Evolutionary conservation across 1,284 basidiomycete genomes (phyloP), one percentile per base, ranked within the genome.

Genomic region (Ceratobasidium theobromae): DNA sequence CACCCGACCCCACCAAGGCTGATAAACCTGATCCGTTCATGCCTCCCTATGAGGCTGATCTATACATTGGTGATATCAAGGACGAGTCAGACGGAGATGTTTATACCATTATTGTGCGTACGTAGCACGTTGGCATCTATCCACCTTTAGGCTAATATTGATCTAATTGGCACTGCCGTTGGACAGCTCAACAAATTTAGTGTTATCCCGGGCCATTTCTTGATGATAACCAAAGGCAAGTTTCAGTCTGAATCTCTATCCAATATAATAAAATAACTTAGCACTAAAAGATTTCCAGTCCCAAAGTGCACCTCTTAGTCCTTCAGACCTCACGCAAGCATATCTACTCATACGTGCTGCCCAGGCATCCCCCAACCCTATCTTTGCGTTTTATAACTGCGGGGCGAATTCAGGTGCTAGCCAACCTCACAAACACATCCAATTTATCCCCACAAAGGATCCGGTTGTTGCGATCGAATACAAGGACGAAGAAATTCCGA

Each of bases 351-450:
- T 96, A 1, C 76, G 82, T 4, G 87, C 91, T 2, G 89, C 86
- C 14, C 81, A 81, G 41, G 84, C 84, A 72, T 78, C 79, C 2
- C 83, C 83, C 8, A 80, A 78, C 53, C 80, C 77, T 33, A 79
- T 88, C 67, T 84, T 95, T 66, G 89, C 88, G 0, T 95, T 95
- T 77, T 95, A 93, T 76, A 95, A 95, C 70, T 92, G 89, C 71
- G 92, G 92, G 3, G 80, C 84, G 51, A 80, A 84, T 51, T 93
- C 90, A 67, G 93, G 93, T 38, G 92, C 93, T 6, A 93, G 90
- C 74, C 93, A 95, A 77, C 79, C 82, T 1, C 93, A 94, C 77
- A n/a, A 91, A 95, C 93, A 95, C 74, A 73, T 95, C 21, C 93
- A 95, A 75, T 87, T 94, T 69, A 77, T 95, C 28, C 86, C 88